Evolutionary conservation across 2,329 filamentous ascomycete species (phyloP).

Genomic region (Penicillium sp.): DNA sequence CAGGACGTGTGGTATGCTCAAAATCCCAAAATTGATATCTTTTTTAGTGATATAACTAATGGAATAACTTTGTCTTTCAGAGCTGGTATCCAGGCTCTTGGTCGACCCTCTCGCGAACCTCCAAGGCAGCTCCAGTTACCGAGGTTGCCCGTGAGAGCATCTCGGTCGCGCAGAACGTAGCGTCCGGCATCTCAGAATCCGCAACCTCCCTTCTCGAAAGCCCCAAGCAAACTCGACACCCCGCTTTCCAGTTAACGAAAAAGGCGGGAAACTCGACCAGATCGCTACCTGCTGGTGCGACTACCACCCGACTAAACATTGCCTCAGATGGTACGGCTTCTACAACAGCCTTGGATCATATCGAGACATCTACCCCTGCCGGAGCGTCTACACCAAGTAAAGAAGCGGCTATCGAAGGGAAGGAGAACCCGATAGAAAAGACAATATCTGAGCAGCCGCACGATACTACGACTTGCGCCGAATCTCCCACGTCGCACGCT

Average conservation of each 20-base stretch:
- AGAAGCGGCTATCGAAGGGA: conserved; percentile 20
- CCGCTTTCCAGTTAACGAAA: conserved; percentile 49
- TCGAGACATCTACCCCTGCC: conserved; percentile 17
- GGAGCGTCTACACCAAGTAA: conserved; percentile 22
- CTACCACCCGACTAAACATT: conserved; percentile 52
- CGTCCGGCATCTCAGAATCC: conserved; percentile 40
- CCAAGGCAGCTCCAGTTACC: conserved; percentile 53
- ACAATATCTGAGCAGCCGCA: conserved; percentile 23
- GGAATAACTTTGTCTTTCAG: conserved; percentile 20
- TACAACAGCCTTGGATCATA: conserved; percentile 29
- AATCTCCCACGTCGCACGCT: conserved; percentile 19
- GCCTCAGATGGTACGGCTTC: conserved; percentile 46
- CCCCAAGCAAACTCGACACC: conserved; percentile 33
- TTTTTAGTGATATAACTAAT: conserved; percentile 12
- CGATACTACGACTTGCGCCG: conserved; percentile 8
- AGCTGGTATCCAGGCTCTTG: conserved; percentile 53
- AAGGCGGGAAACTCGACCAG: conserved; percentile 46
- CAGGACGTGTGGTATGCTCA: conserved; percentile 36
- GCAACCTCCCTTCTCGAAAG: conserved; percentile 33
- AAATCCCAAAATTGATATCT: neutral
- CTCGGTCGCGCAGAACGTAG: conserved; percentile 45
- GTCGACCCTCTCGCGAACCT: conserved; percentile 42
- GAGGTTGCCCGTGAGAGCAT: conserved; percentile 56
- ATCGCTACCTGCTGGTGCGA: conserved; percentile 50
- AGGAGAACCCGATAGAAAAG: conserved; percentile 20